Base-by-base conservation (phyloP, 2,329 filamentous ascomycete genomes). In the Penicillium olsonii region DNA sequence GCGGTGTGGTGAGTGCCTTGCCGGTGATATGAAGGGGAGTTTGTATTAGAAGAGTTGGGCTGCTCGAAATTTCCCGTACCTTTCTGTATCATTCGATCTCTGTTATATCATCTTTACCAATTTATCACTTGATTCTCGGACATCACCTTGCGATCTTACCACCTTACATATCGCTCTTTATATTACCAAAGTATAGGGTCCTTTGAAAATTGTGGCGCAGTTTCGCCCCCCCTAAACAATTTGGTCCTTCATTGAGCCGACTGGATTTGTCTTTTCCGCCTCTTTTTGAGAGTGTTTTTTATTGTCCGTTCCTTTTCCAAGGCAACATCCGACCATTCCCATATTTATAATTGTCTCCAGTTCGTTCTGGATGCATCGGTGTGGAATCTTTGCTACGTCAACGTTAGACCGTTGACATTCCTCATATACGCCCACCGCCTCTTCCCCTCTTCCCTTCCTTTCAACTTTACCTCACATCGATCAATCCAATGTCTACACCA, bases 351-450 rank as follows among this genome's bases (percentile, higher is more conserved):
- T 48, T 41, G 42, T 48, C 39, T 44, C 45, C 37, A 52, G 56
- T 46, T 37, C 49, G 40, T 61, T 62, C 59, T 61, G 52, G 56
- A 62, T 56, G 52, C 31, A 24, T 52, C 49, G 37, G 46, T 49
- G 53, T 52, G 48, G 48, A 52, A 55, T 55, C 41, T 50, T 50
- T 41, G 37, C 50, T 45, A 52, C 51, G 52, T 52, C 51, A 56
- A 54, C 47, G 26, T 48, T 24, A 45, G 37, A 41, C 37, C 42
- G 37, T 43, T 50, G 43, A 42, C 43, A 50, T 47, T 50, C 53
- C n/a, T 7, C 42, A 49, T 45, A 43, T 48, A 37, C 37, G 8
- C 18, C 58, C 59, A 57, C 59, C 58, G 56, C 58, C 54, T 54
- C 52, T 62, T 59, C 42, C 45, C 45, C 43, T 45, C 37, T 34